Evolutionary conservation across 495 filamentous ascomycete genomes (phyloP).

Genomic region (Penicillium alfredii): DNA sequence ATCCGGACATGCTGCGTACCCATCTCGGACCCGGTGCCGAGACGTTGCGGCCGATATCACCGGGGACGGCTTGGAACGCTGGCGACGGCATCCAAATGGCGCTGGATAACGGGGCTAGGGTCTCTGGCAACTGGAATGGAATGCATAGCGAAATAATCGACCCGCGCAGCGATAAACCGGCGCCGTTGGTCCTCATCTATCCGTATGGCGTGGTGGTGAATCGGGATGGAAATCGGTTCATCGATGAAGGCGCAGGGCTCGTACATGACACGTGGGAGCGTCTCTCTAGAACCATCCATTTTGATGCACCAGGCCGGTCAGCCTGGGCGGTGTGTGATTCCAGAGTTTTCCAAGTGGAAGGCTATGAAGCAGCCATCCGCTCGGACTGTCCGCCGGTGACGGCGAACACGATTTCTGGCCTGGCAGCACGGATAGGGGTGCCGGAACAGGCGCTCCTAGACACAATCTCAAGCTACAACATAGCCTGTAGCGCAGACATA

Average conservation of each 20-base stretch:
- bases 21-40: slow-evolving; percentile 3
- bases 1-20: slow-evolving; percentile 4
- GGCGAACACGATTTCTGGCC: slow-evolving; percentile 4
- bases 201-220: slow-evolving; percentile 4
- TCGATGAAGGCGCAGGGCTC: slow-evolving; percentile 5
- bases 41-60: slow-evolving; percentile 3
- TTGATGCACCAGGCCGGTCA: slow-evolving; percentile 5
- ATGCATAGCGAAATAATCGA: slow-evolving; percentile 6
- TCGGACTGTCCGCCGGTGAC: slow-evolving; percentile 1
- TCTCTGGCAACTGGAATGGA: slow-evolving; percentile 3
- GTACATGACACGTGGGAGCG: slow-evolving; percentile 4
- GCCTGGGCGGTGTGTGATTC: slow-evolving; percentile 4
- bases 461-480: slow-evolving; percentile 6
- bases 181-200: slow-evolving; percentile 3
- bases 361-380: slow-evolving; percentile 5
- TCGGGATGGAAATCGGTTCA: slow-evolving; percentile 3
- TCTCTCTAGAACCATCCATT: slow-evolving; percentile 4
- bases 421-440: slow-evolving; percentile 3
- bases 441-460: slow-evolving; percentile 5
- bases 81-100: slow-evolving; percentile 5
- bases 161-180: slow-evolving; percentile 4
- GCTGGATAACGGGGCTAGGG: slow-evolving; percentile 4
- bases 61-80: slow-evolving; percentile 2
- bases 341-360: slow-evolving; percentile 3
- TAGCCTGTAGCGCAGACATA: slow-evolving; percentile 4